Evolutionary conservation across 2,329 filamentous ascomycete genomes (phyloP).

Genomic region (Pseudogymnoascus pannorum): DNA sequence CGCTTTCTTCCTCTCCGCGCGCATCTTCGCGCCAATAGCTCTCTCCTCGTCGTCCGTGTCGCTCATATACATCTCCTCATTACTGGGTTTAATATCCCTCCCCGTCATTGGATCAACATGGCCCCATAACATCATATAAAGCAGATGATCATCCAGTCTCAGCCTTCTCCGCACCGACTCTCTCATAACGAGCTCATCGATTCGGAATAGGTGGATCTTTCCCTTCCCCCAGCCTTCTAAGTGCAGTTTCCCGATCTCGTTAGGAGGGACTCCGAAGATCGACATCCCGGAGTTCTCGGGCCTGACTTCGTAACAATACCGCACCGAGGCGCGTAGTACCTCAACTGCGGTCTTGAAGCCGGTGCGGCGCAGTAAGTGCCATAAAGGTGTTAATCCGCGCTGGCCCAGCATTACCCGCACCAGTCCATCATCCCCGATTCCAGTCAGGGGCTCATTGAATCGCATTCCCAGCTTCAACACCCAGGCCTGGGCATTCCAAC

Average conservation of each 20-base stretch:
- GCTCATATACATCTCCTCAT: constrained; percentile 45
- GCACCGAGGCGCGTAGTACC: constrained; percentile 47
- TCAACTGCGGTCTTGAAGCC: constrained; percentile 43
- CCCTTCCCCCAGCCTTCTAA: constrained; percentile 50
- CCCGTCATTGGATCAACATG: constrained; percentile 47
- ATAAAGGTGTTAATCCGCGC: constrained; percentile 47
- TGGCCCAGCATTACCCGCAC: constrained; percentile 55
- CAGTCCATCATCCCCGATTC: constrained; percentile 42
- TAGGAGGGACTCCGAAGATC: constrained; percentile 45
- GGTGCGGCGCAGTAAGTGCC: constrained; percentile 51
- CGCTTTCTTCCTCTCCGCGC: background rate
- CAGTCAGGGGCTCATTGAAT: constrained; percentile 56
- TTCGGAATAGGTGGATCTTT: constrained; percentile 40
- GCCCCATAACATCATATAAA: constrained; percentile 56
- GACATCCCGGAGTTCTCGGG: constrained; percentile 18
- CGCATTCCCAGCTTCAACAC: constrained; percentile 65
- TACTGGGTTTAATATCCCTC: constrained; percentile 42
- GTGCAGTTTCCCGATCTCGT: constrained; percentile 45
- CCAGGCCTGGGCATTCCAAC: constrained; percentile 58
- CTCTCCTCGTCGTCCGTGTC: constrained; percentile 34
- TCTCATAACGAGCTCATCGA: constrained; percentile 50
- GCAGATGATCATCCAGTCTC: constrained; percentile 44
- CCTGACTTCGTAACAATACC: constrained; percentile 43
- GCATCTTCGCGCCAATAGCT: background rate
- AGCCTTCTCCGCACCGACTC: constrained; percentile 49